Evolutionary conservation across 2,329 filamentous ascomycete species (phyloP).

Genomic region (Xenosphaeropsis pyriputrescens): DNA sequence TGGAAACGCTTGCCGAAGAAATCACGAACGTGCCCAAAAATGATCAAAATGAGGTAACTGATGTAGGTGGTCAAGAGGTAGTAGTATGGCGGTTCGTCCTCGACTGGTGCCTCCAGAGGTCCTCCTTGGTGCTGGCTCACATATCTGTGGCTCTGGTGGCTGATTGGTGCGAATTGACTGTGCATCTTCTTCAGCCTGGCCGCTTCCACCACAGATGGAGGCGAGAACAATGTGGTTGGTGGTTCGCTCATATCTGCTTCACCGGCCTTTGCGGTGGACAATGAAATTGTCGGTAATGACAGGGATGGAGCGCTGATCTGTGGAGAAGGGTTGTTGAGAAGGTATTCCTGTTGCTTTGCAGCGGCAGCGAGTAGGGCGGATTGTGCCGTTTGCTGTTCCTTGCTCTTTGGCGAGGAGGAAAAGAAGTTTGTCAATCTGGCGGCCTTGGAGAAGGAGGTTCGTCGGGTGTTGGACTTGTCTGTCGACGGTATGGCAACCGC

Average conservation of each 20-base stretch:
- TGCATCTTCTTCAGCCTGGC: slow-evolving; percentile 63
- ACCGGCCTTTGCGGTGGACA: slow-evolving; percentile 72
- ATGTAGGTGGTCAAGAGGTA: slow-evolving; percentile 96
- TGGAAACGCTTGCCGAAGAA: slow-evolving; percentile 96
- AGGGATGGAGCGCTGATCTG: slow-evolving; percentile 58
- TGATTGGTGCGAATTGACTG: slow-evolving; percentile 81
- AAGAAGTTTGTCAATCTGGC: slow-evolving; percentile 75
- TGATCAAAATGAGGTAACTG: slow-evolving; percentile 90
- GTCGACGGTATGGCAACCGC: slow-evolving; percentile 12
- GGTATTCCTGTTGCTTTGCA: slow-evolving; percentile 44
- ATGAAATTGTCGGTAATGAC: slow-evolving; percentile 77
- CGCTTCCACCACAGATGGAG: slow-evolving; percentile 71
- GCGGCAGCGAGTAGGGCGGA: slow-evolving; percentile 49
- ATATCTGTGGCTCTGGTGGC: slow-evolving; percentile 71
- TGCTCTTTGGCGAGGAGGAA: slow-evolving; percentile 63
- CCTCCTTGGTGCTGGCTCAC: slow-evolving; percentile 76
- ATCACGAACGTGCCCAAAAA: slow-evolving; percentile 88
- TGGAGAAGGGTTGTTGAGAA: slow-evolving; percentile 33
- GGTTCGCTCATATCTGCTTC: slow-evolving; percentile 60
- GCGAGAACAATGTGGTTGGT: slow-evolving; percentile 72
- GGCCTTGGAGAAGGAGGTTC: slow-evolving; percentile 49
- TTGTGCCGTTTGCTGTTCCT: slow-evolving; percentile 48
- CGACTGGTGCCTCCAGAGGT: slow-evolving; percentile 66
- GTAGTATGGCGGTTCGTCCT: slow-evolving; percentile 94
- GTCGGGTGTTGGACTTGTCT: slow-evolving; percentile 22